Percentiles rank a stretch among this genome's conserved stretches.
These are phyloP conservation scores for Chalciporus piperatoides DNA, from an alignment of 1,284 basidiomycete genomes.

Conservation along the genomic window DNA sequence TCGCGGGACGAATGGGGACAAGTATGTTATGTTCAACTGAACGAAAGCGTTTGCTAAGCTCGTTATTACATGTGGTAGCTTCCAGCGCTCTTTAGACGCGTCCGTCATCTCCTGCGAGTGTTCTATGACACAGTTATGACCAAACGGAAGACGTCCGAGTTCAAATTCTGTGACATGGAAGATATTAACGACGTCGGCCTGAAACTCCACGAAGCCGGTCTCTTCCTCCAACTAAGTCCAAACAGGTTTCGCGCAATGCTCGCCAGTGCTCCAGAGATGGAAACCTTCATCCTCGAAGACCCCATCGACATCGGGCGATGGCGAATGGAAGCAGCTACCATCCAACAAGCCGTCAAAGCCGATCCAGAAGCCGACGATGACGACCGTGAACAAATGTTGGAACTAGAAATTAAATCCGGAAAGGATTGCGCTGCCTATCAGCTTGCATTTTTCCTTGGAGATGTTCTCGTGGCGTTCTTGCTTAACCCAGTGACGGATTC, in stretches of 20 bases:
- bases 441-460: slow-evolving; percentile 7
- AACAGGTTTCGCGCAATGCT: slow-evolving; percentile 16
- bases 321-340: slow-evolving; percentile 17
- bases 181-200: slow-evolving; percentile 17
- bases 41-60: no score
- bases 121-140: slow-evolving; percentile 25
- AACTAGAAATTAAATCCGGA: slow-evolving; percentile 13
- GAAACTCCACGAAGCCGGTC: slow-evolving; percentile 25
- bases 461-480: no score
- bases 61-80: slow-evolving; percentile 12
- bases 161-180: slow-evolving; percentile 27
- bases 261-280: no score
- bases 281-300: no score
- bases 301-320: slow-evolving; percentile 23
- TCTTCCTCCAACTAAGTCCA: slow-evolving; percentile 26
- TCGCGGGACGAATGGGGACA: slow-evolving; percentile 16
- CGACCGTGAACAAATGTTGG: slow-evolving; percentile 14
- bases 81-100: slow-evolving; percentile 22
- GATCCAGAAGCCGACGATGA: slow-evolving; percentile 26
- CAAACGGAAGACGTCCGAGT: slow-evolving; percentile 14
- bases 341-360: slow-evolving; percentile 13
- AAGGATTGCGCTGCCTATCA: slow-evolving; percentile 26
- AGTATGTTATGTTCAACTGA: neutral
- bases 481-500: no score
- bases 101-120: slow-evolving; percentile 28